Conservation (phyloP, 2,329 filamentous ascomycete species). For the Lasiodiplodia theobromae region DNA sequence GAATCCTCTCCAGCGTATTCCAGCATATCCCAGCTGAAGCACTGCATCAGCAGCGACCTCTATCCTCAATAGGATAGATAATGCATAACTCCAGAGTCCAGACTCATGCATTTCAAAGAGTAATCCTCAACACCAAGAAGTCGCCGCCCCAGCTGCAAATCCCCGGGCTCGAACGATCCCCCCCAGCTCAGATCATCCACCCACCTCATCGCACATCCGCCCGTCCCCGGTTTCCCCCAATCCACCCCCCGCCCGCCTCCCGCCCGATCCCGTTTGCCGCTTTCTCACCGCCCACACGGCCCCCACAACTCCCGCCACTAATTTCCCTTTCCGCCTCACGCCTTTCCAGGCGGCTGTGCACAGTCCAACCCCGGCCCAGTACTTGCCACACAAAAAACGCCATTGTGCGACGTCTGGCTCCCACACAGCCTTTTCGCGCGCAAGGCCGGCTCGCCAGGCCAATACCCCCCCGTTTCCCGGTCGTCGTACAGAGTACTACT, state of each 20-base stretch:
- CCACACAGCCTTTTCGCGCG: neutral
- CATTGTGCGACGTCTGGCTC: neutral
- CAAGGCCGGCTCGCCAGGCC: neutral
- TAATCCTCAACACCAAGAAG: neutral
- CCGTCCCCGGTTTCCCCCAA: neutral
- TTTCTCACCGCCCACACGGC: neutral
- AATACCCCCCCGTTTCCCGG: neutral
- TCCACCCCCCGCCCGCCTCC: neutral
- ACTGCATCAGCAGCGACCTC: neutral
- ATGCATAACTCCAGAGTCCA: neutral
- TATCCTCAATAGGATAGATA: neutral
- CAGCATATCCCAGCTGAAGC: neutral
- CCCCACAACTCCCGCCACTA: neutral
- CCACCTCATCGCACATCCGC: neutral
- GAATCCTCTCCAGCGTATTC: neutral
- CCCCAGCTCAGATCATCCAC: too few relatives aligned
- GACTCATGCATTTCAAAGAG: neutral
- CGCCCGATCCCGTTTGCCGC: neutral
- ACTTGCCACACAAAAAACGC: neutral
- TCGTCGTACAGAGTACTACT: neutral
- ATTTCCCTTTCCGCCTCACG: neutral
- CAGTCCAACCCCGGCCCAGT: too few relatives aligned
- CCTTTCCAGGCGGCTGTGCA: neutral
- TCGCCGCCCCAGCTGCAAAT: too few relatives aligned
- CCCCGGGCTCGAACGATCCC: too few relatives aligned